Evolutionary conservation across 345 rosid species (phyloP), one percentile per base, ranked within the genome.

Genomic region (Gossypium longicalyx): DNA sequence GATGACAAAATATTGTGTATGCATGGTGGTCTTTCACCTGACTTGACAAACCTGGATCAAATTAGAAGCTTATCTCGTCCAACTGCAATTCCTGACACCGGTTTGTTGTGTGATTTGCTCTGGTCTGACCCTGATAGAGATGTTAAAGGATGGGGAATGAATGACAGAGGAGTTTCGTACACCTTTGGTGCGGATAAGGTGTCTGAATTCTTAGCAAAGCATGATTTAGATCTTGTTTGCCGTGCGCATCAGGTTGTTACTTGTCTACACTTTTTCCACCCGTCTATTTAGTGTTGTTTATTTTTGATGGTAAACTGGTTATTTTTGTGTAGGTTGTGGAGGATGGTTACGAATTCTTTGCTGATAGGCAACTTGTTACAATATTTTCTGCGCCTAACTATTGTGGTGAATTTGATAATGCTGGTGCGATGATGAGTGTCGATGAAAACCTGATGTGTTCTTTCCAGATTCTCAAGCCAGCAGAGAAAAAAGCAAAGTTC

Each of bases 21-120:
- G 97, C 98, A 94, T 57, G 97, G 98, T 51, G 98, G 98, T 59
- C 94, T 94, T 68, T 94, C 98, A 13, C 97, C 98, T 16, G 98
- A 92, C 23, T 85, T 94, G 22, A 76, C 83, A 47, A 84, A 84
- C 81, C 85, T 94, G 81, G 97, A 94, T 79, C 92, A 92, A 76
- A 86, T 92, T 76, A 89, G 93, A 82, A 85, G 38, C 82, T 82
- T 90, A 66, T 68, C 87, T 45, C 91, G 97, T 27, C 98, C 98
- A 20, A 86, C 89, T 67, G 84, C 77, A 62, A 77, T 94, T 72
- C 98, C 97, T 0, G 97, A 92, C 80, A 80, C 90, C 9, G 98
- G 98, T 7, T 78, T 92, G 78, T 88, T 94, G n/a, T 92, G 97
- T 80, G 97, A 94, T 83, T 83, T 94, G 85, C 92, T 94, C 10